Evolutionary conservation across 2,329 filamentous ascomycete species (phyloP).

Genomic region (Apiospora koreana): DNA sequence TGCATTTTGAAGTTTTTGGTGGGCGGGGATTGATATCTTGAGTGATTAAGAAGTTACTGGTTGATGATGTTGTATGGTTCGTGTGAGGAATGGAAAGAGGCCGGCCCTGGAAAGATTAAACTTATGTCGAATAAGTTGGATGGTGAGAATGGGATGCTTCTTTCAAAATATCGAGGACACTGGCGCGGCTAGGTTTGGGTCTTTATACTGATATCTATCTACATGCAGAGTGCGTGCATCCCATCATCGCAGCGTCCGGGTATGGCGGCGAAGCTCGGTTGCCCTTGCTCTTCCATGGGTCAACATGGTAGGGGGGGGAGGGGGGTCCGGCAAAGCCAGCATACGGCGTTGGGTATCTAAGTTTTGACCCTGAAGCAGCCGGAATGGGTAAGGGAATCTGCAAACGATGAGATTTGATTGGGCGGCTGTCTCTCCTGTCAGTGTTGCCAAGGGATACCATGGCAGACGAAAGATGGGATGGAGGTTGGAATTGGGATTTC

Average conservation of each 20-base stretch:
- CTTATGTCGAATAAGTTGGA: constrained; percentile 11
- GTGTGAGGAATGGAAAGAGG: constrained; percentile 1
- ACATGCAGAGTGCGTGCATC: too few species aligned
- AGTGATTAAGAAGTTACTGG: not conserved
- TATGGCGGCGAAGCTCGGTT: not conserved
- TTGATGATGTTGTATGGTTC: not conserved
- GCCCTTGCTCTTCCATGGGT: not conserved
- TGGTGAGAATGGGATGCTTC: not conserved
- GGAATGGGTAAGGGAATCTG: not conserved
- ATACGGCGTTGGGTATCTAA: not conserved
- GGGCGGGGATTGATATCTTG: too few species aligned
- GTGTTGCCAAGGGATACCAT: not conserved
- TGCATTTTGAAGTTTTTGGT: constrained; percentile 29
- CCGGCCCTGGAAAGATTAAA: constrained; percentile 9
- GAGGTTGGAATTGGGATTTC: not conserved
- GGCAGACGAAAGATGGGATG: not conserved
- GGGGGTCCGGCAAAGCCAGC: too few species aligned
- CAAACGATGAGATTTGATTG: not conserved
- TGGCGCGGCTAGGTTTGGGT: not conserved
- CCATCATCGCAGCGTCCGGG: not conserved
- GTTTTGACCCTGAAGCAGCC: not conserved
- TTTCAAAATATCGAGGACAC: not conserved
- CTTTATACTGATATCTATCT: not conserved
- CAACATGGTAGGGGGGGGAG: not conserved
- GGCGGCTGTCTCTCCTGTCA: not conserved